Base-by-base conservation (phyloP, 148 eudicot genomes). In the Vaccinium corymbosum region DNA sequence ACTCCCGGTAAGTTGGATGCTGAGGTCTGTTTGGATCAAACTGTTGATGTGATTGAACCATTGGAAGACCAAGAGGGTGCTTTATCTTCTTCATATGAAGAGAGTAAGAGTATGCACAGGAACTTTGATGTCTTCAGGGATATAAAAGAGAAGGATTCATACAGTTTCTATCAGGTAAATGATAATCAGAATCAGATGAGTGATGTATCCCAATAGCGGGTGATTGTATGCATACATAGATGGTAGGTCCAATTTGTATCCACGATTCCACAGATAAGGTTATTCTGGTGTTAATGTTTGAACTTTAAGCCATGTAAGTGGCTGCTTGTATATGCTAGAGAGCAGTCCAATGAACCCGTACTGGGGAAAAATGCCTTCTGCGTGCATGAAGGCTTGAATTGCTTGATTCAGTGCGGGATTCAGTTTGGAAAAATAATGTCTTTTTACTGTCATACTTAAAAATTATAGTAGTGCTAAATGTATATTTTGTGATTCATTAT, bases 91-190 rank as follows among this genome's bases (percentile, higher is more conserved):
- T 87, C 90, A 7, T 83, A 61, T 79, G 93, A 92, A 62, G 91
- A 91, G 53, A 85, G 72, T 70, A 94, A 90, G 79, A 84, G 61
- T 82, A 55, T 85, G 80, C 90, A 87, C 22, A 61, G 78, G 52
- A 88, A 84, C 56, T 72, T 84, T 19, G 84, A 81, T 86, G 85
- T 84, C 25, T 85, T 85, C 35, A 86, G 87, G 82, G 93, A 87
- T 55, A 59, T 84, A 50, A 91, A 90, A 87, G 95, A 91, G 57
- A 92, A 79, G 51, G 92, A 90, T 85, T 87, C 92, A 17, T 97
- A 93, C 90, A 88, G 86, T 87, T 93, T 97, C 85, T 97, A 97
- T 85, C 99, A 97, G 99, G 99, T 97, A 81, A 83, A 68, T 80
- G 42, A 74, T 71, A 6, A 59, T 82, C 48, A 80, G 59, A 80